Evolutionary conservation across 768 basidiomycete species (phyloP).

Genomic region (Pleurotus eryngii): DNA sequence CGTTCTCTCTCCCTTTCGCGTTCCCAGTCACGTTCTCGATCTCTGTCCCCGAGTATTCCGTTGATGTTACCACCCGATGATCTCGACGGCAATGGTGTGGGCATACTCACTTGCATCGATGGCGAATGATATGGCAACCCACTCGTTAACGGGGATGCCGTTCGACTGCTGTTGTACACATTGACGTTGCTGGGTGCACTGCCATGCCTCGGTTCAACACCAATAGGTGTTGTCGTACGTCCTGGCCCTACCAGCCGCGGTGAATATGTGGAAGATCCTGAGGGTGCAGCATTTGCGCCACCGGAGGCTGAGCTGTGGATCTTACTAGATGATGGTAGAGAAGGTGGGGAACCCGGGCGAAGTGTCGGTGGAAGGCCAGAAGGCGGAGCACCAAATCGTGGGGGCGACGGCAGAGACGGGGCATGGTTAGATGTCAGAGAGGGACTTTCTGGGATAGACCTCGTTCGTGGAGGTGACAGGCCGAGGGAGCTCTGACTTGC

Average conservation of each 20-base stretch:
- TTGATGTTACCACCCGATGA: slow-evolving; percentile 8
- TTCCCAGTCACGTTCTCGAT: slow-evolving; percentile 25
- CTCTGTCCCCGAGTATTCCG: slow-evolving; percentile 17
- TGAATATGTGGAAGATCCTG: slow-evolving; percentile 14
- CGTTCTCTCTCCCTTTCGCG: slow-evolving; percentile 11
- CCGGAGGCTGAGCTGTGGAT: slow-evolving; percentile 5
- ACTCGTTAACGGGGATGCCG: slow-evolving; percentile 25
- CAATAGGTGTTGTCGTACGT: slow-evolving; percentile 21
- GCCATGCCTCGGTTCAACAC: slow-evolving; percentile 12
- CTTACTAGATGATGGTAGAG: slow-evolving; percentile 8
- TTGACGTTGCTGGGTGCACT: background rate
- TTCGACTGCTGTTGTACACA: slow-evolving; percentile 22
- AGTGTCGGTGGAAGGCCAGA: slow-evolving; percentile 11
- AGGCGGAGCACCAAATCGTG: slow-evolving; percentile 21
- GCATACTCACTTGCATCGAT: slow-evolving; percentile 13
- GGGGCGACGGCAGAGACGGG: slow-evolving; percentile 20
- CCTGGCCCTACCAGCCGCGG: slow-evolving; percentile 20
- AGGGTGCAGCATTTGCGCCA: slow-evolving; percentile 3
- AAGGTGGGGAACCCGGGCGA: slow-evolving; percentile 11
- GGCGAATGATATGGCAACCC: slow-evolving; percentile 20
- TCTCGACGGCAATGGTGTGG: slow-evolving; percentile 11
- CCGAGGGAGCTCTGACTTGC: slow-evolving; percentile 26
- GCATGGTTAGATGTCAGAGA: slow-evolving; percentile 14
- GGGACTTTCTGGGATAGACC: slow-evolving; percentile 25
- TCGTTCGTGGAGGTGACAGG: slow-evolving; percentile 35